These are phyloP conservation scores for Chrysosporium queenslandicum DNA, from an alignment of 2,329 filamentous ascomycete species.

Conservation along the genomic window DNA sequence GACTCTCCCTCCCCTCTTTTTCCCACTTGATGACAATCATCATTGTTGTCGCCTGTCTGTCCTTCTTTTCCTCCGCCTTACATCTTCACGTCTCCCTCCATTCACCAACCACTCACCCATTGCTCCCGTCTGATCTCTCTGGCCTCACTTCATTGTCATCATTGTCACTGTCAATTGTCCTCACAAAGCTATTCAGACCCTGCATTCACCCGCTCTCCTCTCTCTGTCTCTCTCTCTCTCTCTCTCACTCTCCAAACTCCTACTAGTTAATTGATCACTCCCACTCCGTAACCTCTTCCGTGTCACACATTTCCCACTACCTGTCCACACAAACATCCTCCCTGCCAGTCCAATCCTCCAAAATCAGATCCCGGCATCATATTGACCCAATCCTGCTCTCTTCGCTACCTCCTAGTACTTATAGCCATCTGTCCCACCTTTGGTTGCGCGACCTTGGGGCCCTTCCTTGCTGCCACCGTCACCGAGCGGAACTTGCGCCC, in stretches of 20 bases:
- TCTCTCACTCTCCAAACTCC: no score
- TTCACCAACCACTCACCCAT: no score
- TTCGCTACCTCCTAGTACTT: neutral
- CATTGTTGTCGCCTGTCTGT: neutral
- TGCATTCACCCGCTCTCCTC: no score
- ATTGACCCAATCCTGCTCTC: no score
- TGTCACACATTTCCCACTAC: neutral
- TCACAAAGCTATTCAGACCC: no score
- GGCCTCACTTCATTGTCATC: no score
- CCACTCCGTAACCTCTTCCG: no score
- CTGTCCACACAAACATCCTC: neutral
- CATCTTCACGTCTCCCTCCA: neutral
- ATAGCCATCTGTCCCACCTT: neutral
- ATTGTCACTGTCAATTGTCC: no score
- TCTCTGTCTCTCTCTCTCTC: no score
- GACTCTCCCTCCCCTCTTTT: neutral
- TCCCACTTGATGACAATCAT: neutral
- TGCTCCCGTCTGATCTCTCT: neutral
- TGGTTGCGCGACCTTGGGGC: neutral
- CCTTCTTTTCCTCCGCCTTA: neutral
- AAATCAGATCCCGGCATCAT: neutral
- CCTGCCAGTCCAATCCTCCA: neutral
- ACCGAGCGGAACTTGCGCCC: slow-evolving; percentile 9
- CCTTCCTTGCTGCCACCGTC: neutral
- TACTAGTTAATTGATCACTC: no score